These are phyloP conservation scores for Neurospora crassa DNA, from an alignment of 2,329 filamentous ascomycete species.

Conservation along the genomic window DNA sequence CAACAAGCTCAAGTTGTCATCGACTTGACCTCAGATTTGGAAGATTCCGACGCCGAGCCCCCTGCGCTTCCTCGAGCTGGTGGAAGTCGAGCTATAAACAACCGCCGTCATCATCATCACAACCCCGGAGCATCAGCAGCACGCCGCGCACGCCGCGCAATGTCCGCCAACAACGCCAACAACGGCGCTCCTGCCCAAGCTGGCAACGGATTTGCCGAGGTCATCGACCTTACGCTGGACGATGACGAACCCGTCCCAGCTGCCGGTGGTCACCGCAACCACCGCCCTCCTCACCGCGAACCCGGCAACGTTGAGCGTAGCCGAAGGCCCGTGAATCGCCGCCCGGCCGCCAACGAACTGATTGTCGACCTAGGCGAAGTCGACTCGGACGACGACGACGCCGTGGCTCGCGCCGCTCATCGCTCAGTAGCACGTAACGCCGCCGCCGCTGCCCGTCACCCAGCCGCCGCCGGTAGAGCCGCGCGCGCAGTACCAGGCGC, in stretches of 20 bases:
- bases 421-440: not conserved
- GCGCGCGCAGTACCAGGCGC: not conserved
- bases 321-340: not conserved
- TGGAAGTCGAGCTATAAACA: not conserved
- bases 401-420: not conserved
- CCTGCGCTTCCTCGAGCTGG: not conserved
- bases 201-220: conserved; percentile 38
- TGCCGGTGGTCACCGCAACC: not conserved
- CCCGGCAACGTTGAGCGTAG: not conserved
- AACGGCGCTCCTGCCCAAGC: conserved; percentile 10
- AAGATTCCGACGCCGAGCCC: not conserved
- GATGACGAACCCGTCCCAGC: conserved; percentile 11
- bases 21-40: conserved; percentile 28
- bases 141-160: not conserved
- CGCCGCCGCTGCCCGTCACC: not conserved
- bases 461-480: not conserved
- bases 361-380: not conserved
- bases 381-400: not conserved
- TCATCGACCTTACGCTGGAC: conserved; percentile 46
- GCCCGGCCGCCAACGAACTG: not conserved
- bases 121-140: not conserved
- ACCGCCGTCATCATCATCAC: not conserved
- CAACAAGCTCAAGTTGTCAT: conserved; percentile 26
- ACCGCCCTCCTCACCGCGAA: not conserved
- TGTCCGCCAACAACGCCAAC: conserved; percentile 1